Conservation (phyloP, 148 eudicot species). For the Selenicereus undatus region DNA sequence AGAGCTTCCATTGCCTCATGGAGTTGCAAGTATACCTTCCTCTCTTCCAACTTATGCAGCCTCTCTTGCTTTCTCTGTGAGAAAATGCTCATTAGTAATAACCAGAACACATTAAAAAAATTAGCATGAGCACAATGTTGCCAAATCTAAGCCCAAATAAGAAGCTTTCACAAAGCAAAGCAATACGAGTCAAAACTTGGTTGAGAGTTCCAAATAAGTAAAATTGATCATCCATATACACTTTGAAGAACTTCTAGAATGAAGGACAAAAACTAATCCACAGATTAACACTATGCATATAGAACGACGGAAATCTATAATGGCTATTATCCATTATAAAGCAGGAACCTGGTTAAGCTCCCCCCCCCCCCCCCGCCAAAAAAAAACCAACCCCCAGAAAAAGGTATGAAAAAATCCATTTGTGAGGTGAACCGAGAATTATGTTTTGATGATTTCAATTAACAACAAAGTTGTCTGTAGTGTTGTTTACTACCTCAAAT, state of each 20-base stretch:
- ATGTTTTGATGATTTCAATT: neutral
- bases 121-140: neutral
- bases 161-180: neutral
- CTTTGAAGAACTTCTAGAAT: neutral
- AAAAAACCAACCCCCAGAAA: neutral
- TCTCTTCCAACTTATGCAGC: constrained; percentile 54
- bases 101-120: neutral
- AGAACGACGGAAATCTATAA: neutral
- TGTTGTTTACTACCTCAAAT: neutral
- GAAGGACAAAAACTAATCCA: neutral
- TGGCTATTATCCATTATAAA: neutral
- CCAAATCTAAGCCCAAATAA: neutral
- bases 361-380: neutral
- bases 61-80: constrained; percentile 63
- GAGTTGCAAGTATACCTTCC: constrained; percentile 57
- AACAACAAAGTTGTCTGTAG: neutral
- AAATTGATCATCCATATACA: neutral
- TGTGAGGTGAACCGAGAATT: neutral
- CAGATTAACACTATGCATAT: neutral
- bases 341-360: neutral
- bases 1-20: constrained; percentile 78
- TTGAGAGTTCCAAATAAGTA: neutral
- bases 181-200: neutral
- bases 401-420: neutral
- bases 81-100: constrained; percentile 3